Evolutionary conservation across 2,329 filamentous ascomycete genomes (phyloP).

Genomic region (Cadophora sp.): DNA sequence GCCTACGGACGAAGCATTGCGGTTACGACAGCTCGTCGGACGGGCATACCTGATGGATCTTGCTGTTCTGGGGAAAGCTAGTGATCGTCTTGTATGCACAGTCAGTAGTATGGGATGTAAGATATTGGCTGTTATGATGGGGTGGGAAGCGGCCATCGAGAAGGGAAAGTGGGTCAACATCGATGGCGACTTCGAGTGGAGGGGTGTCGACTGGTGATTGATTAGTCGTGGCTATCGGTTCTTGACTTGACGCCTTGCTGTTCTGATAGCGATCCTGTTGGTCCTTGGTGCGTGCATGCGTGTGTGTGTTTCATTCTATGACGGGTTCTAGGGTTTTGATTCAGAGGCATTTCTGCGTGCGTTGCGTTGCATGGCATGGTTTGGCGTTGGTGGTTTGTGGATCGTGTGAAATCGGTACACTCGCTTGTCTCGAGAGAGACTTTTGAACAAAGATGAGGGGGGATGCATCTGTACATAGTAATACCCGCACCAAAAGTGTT

Average conservation of each 20-base stretch:
- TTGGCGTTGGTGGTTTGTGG: conserved; percentile 6
- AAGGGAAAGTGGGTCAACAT: conserved; percentile 76
- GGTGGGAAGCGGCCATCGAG: conserved; percentile 73
- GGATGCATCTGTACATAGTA: not conserved
- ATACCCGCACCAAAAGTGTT: not conserved
- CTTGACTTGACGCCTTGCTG: not conserved
- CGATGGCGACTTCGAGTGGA: conserved; percentile 74
- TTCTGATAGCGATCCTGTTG: conserved; percentile 1
- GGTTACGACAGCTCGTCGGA: conserved; percentile 75
- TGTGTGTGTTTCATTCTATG: not conserved
- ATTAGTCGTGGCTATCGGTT: not conserved
- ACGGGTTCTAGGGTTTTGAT: conserved; percentile 12
- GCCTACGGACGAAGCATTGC: conserved; percentile 57
- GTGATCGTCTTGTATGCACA: conserved; percentile 77
- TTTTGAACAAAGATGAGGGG: no score
- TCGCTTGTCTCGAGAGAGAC: not conserved
- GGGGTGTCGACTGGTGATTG: conserved; percentile 45
- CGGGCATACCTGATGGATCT: conserved; percentile 85
- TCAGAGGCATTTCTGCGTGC: not conserved
- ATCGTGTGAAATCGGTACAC: conserved; percentile 4
- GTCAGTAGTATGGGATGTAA: conserved; percentile 77
- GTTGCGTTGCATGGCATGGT: conserved; percentile 4
- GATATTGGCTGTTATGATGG: conserved; percentile 84
- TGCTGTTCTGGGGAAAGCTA: conserved; percentile 71
- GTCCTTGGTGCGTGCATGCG: not conserved